Evolutionary conservation across 108 stramenopile species (phyloP), one percentile per base, ranked within the genome.

Genomic region (Epithemia pelagica): DNA sequence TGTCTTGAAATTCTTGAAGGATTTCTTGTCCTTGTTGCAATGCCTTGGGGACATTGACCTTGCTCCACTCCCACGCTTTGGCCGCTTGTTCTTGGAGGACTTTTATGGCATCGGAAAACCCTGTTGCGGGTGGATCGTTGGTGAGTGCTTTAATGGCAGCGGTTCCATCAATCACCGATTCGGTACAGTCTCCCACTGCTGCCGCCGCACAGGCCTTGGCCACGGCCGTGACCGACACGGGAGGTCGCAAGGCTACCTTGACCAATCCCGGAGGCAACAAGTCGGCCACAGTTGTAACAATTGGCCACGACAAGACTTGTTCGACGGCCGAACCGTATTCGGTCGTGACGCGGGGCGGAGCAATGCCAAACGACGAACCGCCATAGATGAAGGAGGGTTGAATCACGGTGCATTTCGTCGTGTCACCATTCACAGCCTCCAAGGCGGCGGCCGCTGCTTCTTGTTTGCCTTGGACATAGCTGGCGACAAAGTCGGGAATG

Each of bases 371-470:
- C 7, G 75, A 73, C 22, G 76, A 61, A n/a, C 89, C 89, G 23
- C 89, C 89, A 58, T 90, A 82, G 52, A 90, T 85, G 61, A 90
- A 90, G 2, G 89, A 85, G 25, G 83, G 63, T 61, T 81, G 79
- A 20, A 86, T 74, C 18, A 75, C 74, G 27, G 65, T 76, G 37
- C 54, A 60, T 2, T 0, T 24, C n/a, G n/a, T n/a, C n/a, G n/a
- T n/a, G n/a, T n/a, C n/a, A 1, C 23, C 25, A 20, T 74, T 74
- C 37, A 76, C 70, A 30, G 58, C 58, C 29, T 61, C 32, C 27
- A 29, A 33, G 10, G 74, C 65, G 19, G 84, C 68, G 1, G 70
- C 62, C 63, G 85, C 78, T 2, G 80, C 73, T 52, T 82, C 66
- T 1, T 53, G 31, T 60, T 90, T 90, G 22, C 89, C 89, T 28